phyloP scores from a whole-genome alignment of 1,284 basidiomycete genomes.

The Malassezia nana region DNA sequence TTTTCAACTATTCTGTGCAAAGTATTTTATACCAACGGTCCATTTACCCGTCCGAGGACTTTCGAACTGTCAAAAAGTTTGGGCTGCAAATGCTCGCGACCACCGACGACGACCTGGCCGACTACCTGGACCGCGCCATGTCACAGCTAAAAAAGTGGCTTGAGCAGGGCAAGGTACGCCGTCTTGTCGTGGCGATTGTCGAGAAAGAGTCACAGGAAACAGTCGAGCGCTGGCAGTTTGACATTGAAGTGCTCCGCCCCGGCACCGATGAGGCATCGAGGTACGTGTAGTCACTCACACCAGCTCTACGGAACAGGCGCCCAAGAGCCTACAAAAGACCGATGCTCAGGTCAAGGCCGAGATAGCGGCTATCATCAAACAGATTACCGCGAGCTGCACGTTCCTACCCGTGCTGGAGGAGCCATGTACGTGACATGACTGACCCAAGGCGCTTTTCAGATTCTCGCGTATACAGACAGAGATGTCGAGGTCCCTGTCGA shows the following conservation, averaged over 20 bases:
- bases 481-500: slow-evolving; percentile 70
- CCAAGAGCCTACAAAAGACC: slow-evolving; percentile 49
- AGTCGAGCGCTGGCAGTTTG: slow-evolving; percentile 96
- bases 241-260: slow-evolving; percentile 63
- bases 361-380: slow-evolving; percentile 94
- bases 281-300: neutral
- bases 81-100: slow-evolving; percentile 90
- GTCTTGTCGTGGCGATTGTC: slow-evolving; percentile 89
- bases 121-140: slow-evolving; percentile 83
- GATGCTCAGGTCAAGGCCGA: slow-evolving; percentile 93
- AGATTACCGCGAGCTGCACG: slow-evolving; percentile 91
- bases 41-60: slow-evolving; percentile 95
- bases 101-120: slow-evolving; percentile 79
- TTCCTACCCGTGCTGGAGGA: slow-evolving; percentile 91
- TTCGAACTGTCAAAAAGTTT: slow-evolving; percentile 70
- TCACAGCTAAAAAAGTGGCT: slow-evolving; percentile 69
- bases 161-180: slow-evolving; percentile 73
- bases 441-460: slow-evolving; percentile 63
- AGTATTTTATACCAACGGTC: slow-evolving; percentile 85
- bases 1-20: slow-evolving; percentile 86
- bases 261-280: slow-evolving; percentile 16
- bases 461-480: slow-evolving; percentile 68
- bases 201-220: slow-evolving; percentile 83
- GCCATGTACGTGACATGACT: slow-evolving; percentile 60
- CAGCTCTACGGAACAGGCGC: neutral